A percentile compares a stretch with the other conserved stretches of the same genome.
Conservation (phyloP, 1,284 basidiomycete genomes). For the Marasmius tenuissimus region DNA sequence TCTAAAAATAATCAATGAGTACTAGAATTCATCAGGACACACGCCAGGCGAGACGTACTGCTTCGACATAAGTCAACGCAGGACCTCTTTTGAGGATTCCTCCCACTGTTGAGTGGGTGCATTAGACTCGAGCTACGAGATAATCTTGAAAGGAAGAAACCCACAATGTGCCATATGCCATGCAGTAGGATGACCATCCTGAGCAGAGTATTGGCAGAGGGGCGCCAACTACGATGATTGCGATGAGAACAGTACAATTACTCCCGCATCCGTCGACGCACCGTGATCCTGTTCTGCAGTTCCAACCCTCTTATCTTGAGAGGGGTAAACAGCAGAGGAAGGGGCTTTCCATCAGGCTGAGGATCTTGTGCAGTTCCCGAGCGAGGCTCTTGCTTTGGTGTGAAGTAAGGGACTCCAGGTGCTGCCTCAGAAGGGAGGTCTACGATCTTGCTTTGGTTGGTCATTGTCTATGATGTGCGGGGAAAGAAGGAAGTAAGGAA, state of each 20-base stretch:
- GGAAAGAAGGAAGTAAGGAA: too few relatives aligned
- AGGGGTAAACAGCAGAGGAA: conserved; percentile 65
- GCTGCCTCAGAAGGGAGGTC: conserved; percentile 20
- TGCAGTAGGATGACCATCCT: conserved; percentile 46
- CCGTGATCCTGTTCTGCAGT: conserved; percentile 74
- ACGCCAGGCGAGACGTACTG: conserved; percentile 17
- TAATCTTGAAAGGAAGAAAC: conserved; percentile 12
- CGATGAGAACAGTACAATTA: neutral
- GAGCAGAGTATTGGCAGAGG: conserved; percentile 65
- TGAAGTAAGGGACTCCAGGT: conserved; percentile 47
- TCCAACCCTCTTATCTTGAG: conserved; percentile 61
- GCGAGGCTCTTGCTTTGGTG: conserved; percentile 50
- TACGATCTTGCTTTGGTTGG: neutral
- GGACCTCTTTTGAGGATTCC: conserved; percentile 50
- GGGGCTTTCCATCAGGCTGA: conserved; percentile 39
- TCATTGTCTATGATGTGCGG: neutral
- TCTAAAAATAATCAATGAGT: conserved; percentile 17
- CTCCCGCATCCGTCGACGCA: conserved; percentile 26
- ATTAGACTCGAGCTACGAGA: neutral
- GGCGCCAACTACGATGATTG: conserved; percentile 40
- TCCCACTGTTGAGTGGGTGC: conserved; percentile 31
- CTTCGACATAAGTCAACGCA: conserved; percentile 58
- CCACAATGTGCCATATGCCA: conserved; percentile 43
- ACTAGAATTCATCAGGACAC: neutral
- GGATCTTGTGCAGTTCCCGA: conserved; percentile 47